Conservation (phyloP, 306 rosid genomes). For the Sindora glabra region DNA sequence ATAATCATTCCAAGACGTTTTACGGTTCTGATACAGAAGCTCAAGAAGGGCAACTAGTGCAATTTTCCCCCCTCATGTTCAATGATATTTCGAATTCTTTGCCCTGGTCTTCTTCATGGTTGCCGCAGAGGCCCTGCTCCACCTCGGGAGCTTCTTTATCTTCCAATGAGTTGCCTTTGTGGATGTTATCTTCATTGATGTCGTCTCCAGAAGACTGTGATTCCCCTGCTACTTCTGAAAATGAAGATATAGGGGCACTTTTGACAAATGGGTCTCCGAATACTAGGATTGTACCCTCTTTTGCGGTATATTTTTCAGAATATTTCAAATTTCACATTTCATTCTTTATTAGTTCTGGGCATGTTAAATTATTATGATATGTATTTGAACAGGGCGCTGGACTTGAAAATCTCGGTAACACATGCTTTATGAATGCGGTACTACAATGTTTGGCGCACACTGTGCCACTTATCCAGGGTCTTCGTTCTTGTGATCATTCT, state of each 20-base stretch:
- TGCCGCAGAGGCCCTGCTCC: neutral
- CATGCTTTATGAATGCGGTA: constrained; percentile 78
- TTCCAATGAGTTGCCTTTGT: neutral
- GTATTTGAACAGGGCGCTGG: constrained; percentile 97
- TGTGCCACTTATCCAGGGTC: constrained; percentile 57
- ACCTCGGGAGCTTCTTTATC: neutral
- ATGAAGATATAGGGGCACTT: neutral
- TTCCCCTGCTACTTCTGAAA: neutral
- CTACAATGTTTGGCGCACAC: constrained; percentile 90
- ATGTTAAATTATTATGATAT: neutral
- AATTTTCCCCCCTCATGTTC: neutral
- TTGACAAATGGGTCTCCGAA: neutral
- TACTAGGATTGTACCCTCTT: constrained; percentile 12
- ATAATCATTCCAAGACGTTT: neutral
- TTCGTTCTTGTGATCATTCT: constrained; percentile 40
- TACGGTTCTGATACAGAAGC: neutral
- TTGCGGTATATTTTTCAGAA: constrained; percentile 32
- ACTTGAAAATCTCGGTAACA: constrained; percentile 68
- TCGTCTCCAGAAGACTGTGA: constrained; percentile 7
- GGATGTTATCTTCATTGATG: neutral
- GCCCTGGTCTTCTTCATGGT: constrained; percentile 7
- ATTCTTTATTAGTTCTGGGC: neutral
- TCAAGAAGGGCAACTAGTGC: neutral
- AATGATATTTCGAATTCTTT: neutral
- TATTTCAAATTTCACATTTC: neutral